Evolutionary conservation across 2,329 filamentous ascomycete species (phyloP), one percentile per base, ranked within the genome.

Genomic region (Verruconis gallopava): DNA sequence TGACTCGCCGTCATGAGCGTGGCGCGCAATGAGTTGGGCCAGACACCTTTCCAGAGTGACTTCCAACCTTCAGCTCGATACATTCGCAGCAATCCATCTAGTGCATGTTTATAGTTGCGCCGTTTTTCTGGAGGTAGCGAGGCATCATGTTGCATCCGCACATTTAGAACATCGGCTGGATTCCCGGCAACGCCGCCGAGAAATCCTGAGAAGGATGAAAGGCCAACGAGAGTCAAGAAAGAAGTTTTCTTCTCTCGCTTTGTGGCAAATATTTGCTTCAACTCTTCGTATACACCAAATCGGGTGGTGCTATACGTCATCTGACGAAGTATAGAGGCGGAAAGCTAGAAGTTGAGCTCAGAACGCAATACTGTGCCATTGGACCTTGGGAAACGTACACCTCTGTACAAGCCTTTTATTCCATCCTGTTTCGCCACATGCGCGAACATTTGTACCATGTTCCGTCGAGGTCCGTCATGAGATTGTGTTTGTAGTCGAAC

Each of bases 101-200:
- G 60, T 3, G 88, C 91, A 60, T 96, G 75, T 48, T 77, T 80
- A 66, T 98, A 98, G 62, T 93, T 91, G 44, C 89, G 75, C 37
- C 85, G 77, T 55, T 93, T 68, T 4, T 72, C 71, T 1, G 65
- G 54, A 0, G 86, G 82, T 1, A 95, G 75, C 0, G 85, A 77
- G 2, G 83, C 79, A 53, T 81, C 91, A 63, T 93, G 85, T 65
- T 98, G 91, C 91, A 98, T 98, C 50, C 91, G 85, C 38, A 98
- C 91, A 63, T 98, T 98, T 55, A 95, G 71, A 22, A 98, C 86
- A 59, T 98, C 91, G 49, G 88, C 89, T 2, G 88, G 86, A 64
- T 96, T 98, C 49, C 91, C 91, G 4, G 81, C 83, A 37, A 96
- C 66, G 38, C 91, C 91, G 47, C 91, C 91, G 2, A 93, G 63